Percentiles rank a stretch among this genome's conserved stretches.
Evolutionary conservation across 192 early-diverging fungal genomes (phyloP).

Genomic region (Pecoramyces ruminantium): DNA sequence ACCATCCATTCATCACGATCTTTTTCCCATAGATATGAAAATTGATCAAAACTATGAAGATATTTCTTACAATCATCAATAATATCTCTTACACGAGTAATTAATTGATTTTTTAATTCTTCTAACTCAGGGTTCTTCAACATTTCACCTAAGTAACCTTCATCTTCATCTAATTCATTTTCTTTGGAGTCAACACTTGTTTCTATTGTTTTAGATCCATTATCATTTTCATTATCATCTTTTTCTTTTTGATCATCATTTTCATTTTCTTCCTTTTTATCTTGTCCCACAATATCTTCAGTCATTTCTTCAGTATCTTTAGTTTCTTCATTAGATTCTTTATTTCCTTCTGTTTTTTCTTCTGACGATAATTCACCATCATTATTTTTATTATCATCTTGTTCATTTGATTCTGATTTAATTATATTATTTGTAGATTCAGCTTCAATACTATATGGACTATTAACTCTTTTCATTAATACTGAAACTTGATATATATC

Average conservation of each 20-base stretch:
- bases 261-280: constrained; percentile 1
- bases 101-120: constrained; percentile 14
- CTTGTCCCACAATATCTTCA: constrained; percentile 1
- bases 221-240: constrained; percentile 1
- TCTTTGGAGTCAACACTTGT: not conserved
- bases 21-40: constrained; percentile 44
- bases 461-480: constrained; percentile 29
- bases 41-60: constrained; percentile 40
- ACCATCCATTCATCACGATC: constrained; percentile 52
- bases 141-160: constrained; percentile 41
- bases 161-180: constrained; percentile 15
- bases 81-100: constrained; percentile 18
- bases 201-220: not conserved
- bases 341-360: not conserved
- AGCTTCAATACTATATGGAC: not conserved
- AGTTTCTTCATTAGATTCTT: not conserved
- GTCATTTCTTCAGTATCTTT: constrained; percentile 1
- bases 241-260: constrained; percentile 10
- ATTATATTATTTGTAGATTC: not conserved
- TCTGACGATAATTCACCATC: not conserved
- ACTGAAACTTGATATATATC: constrained; percentile 36
- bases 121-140: constrained; percentile 20
- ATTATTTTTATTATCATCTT: not conserved
- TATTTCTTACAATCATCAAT: constrained; percentile 31
- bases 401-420: not conserved